Conservation (phyloP, 2,329 filamentous ascomycete genomes). For the Nothophoma quercina region DNA sequence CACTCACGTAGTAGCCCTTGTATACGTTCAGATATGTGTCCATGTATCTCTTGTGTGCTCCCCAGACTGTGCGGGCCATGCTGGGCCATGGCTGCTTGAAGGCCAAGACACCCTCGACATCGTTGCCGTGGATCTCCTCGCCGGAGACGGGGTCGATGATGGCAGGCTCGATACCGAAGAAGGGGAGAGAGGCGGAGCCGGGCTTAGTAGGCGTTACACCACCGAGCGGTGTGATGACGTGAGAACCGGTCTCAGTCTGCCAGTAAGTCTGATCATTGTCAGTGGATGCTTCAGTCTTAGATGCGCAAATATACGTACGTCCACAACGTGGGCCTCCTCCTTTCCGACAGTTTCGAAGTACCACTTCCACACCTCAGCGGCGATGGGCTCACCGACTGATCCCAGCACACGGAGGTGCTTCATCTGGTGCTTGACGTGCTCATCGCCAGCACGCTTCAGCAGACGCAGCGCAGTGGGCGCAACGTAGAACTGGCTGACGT, state of each 20-base stretch:
- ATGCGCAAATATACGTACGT: slow-evolving; percentile 70
- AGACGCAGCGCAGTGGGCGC: slow-evolving; percentile 92
- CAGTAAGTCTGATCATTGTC: slow-evolving; percentile 81
- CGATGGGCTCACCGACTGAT: slow-evolving; percentile 96
- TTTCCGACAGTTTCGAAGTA: slow-evolving; percentile 96
- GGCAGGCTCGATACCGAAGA: slow-evolving; percentile 97
- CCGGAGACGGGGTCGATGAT: slow-evolving; percentile 97
- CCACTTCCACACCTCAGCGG: slow-evolving; percentile 99
- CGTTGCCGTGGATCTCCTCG: slow-evolving; percentile 91
- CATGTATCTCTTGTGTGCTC: slow-evolving; percentile 97
- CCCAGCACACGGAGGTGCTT: slow-evolving; percentile 87
- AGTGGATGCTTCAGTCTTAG: slow-evolving; percentile 14
- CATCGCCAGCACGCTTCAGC: slow-evolving; percentile 92
- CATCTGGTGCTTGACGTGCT: slow-evolving; percentile 91
- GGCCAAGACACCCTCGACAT: slow-evolving; percentile 94
- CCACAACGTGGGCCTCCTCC: slow-evolving; percentile 90
- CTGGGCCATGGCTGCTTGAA: slow-evolving; percentile 99
- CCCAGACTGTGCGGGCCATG: slow-evolving; percentile 98
- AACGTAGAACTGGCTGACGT: slow-evolving; percentile 97
- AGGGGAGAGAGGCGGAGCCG: slow-evolving; percentile 92
- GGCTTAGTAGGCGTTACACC: slow-evolving; percentile 97
- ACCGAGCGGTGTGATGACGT: slow-evolving; percentile 92
- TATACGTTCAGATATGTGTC: slow-evolving; percentile 98
- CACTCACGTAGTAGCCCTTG: slow-evolving; percentile 92
- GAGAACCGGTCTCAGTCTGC: slow-evolving; percentile 98